phyloP scores from a whole-genome alignment of 257 asterid genomes.

The Misopates orontium region DNA sequence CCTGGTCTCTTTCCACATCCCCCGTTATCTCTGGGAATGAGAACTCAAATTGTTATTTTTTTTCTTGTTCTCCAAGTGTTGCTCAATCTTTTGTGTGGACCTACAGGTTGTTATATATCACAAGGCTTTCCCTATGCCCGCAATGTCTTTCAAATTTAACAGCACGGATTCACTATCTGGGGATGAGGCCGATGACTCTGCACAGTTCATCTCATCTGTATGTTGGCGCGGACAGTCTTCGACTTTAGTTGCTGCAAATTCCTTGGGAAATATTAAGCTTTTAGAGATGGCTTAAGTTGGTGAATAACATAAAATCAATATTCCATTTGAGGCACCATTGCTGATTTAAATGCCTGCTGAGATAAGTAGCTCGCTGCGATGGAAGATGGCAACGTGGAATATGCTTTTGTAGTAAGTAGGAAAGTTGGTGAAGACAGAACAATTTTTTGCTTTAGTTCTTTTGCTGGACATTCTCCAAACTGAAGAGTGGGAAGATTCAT shows the following conservation, averaged over 20 bases:
- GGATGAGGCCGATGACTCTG: constrained; percentile 67
- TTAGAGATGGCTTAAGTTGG: constrained; percentile 74
- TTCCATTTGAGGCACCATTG: background rate
- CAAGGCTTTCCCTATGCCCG: constrained; percentile 91
- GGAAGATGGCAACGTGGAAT: background rate
- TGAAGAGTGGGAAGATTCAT: constrained; percentile 26
- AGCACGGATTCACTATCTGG: constrained; percentile 67
- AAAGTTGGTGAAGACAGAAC: constrained; percentile 24
- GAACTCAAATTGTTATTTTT: no score
- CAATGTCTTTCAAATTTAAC: constrained; percentile 64
- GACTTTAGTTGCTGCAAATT: constrained; percentile 90
- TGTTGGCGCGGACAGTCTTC: constrained; percentile 94
- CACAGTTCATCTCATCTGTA: constrained; percentile 89
- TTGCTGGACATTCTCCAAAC: constrained; percentile 23
- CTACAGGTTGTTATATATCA: constrained; percentile 83
- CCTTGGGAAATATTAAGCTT: constrained; percentile 88
- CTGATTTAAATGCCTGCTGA: constrained; percentile 12
- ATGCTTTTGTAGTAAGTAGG: constrained; percentile 16
- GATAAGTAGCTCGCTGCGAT: background rate
- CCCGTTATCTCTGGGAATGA: no score
- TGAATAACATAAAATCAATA: background rate
- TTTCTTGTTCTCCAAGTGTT: no score
- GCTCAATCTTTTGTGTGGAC: background rate
- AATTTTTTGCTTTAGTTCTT: constrained; percentile 35
- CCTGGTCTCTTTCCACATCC: no score